Percentiles rank a stretch among this genome's conserved stretches.
Conservation (phyloP, 2,329 filamentous ascomycete species). For the Kalmusia sp. region DNA sequence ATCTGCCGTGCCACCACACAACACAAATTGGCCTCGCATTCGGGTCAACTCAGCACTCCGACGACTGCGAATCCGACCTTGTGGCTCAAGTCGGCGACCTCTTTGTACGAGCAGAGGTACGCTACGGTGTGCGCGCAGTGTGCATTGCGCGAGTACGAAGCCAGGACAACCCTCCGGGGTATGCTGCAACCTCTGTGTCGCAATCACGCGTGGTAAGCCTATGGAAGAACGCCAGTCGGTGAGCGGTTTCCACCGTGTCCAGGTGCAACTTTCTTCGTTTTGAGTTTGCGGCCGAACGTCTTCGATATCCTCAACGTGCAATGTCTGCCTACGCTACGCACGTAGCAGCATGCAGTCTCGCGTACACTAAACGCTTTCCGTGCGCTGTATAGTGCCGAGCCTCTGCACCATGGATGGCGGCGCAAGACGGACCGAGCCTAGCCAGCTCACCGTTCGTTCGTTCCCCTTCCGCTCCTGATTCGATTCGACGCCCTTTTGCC, state of each 20-base stretch:
- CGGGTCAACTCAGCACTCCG: not conserved
- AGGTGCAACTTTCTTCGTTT: too few species aligned
- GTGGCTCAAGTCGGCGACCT: slow-evolving; percentile 41
- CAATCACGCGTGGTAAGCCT: not conserved
- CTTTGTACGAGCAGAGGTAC: not conserved
- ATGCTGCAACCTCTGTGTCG: not conserved
- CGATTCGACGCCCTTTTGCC: not conserved
- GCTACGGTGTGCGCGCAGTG: not conserved
- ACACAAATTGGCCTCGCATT: not conserved
- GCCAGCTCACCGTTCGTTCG: not conserved
- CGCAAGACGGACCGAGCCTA: not conserved
- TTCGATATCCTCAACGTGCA: not conserved
- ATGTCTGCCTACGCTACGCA: not conserved
- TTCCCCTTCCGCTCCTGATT: not conserved
- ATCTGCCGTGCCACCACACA: slow-evolving; percentile 3
- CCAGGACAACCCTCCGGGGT: not conserved
- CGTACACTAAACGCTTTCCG: slow-evolving; percentile 1
- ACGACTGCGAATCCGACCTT: slow-evolving; percentile 16
- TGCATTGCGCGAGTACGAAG: not conserved
- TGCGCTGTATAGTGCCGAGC: not conserved
- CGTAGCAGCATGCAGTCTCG: not conserved
- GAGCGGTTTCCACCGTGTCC: too few species aligned
- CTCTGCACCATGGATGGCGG: not conserved
- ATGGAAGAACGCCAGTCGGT: too few species aligned
- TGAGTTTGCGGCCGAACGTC: too few species aligned